These are phyloP conservation scores for Camelina laxa DNA, from an alignment of 345 rosid genomes.

Conservation along the genomic window DNA sequence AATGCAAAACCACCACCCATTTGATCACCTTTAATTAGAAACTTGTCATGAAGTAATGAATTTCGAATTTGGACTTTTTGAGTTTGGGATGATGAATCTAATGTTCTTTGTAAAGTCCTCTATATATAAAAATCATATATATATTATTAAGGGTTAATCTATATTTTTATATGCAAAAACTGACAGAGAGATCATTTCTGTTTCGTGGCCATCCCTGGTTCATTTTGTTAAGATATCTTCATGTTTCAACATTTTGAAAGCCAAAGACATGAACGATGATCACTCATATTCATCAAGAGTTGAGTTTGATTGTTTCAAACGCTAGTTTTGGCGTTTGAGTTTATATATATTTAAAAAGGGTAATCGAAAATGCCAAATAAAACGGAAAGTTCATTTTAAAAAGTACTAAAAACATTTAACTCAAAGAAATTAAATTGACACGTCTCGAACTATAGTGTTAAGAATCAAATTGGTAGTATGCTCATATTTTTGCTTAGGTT, in stretches of 20 bases:
- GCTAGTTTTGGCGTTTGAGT: neutral
- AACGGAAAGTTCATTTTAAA: neutral
- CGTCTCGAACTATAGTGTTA: neutral
- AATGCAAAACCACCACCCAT: slow-evolving; percentile 14
- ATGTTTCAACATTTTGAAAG: neutral
- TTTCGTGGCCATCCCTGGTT: slow-evolving; percentile 18
- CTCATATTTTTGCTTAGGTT: neutral
- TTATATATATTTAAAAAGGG: neutral
- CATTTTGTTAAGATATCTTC: neutral
- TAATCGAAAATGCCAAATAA: neutral
- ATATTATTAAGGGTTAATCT: neutral
- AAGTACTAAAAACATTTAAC: neutral
- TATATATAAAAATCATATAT: neutral
- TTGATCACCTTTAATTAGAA: slow-evolving; percentile 13
- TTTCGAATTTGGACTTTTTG: slow-evolving; percentile 19
- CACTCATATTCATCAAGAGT: neutral
- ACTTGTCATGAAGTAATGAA: neutral
- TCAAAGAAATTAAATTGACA: neutral
- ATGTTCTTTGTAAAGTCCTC: slow-evolving; percentile 12
- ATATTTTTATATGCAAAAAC: neutral
- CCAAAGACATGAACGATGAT: neutral
- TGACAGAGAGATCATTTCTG: slow-evolving; percentile 12
- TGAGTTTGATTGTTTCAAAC: neutral
- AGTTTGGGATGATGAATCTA: slow-evolving; percentile 10
- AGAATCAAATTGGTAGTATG: slow-evolving; percentile 8